These are phyloP conservation scores for Asclepias syriaca DNA, from an alignment of 257 asterid species.

Conservation along the genomic window DNA sequence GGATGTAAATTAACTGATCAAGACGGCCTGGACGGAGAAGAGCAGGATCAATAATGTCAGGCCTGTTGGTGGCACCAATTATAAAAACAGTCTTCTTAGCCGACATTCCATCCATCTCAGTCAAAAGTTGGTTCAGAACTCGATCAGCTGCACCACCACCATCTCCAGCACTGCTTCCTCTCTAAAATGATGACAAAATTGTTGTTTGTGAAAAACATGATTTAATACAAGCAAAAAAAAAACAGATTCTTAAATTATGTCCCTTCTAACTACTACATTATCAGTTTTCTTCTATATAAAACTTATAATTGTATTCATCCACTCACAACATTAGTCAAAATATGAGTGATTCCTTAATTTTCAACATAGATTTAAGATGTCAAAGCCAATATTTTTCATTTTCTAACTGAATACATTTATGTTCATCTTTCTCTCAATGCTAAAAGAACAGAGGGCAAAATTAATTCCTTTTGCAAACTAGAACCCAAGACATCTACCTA, in stretches of 20 bases:
- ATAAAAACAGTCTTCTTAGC: slow-evolving; percentile 90
- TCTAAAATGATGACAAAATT: slow-evolving; percentile 22
- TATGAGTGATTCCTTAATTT: neutral
- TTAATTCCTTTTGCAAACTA: neutral
- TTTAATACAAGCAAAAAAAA: neutral
- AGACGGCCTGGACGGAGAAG: slow-evolving; percentile 88
- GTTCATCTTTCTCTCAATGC: neutral
- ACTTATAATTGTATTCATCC: neutral
- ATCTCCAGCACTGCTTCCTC: slow-evolving; percentile 81
- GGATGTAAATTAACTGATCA: slow-evolving; percentile 84
- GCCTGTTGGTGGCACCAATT: slow-evolving; percentile 86
- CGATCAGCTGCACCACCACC: slow-evolving; percentile 95
- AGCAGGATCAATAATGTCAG: slow-evolving; percentile 86
- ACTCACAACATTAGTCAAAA: neutral
- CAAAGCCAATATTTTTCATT: neutral
- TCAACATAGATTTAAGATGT: neutral
- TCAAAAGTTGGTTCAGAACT: slow-evolving; percentile 78
- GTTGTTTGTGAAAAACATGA: neutral
- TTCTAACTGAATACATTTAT: neutral
- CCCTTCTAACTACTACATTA: neutral
- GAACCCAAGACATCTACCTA: neutral
- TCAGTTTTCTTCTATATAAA: neutral
- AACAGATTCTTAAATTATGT: neutral
- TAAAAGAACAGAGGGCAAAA: neutral
- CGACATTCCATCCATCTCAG: slow-evolving; percentile 93